Conservation (phyloP, 148 eudicot genomes). For the Selenicereus undatus region DNA sequence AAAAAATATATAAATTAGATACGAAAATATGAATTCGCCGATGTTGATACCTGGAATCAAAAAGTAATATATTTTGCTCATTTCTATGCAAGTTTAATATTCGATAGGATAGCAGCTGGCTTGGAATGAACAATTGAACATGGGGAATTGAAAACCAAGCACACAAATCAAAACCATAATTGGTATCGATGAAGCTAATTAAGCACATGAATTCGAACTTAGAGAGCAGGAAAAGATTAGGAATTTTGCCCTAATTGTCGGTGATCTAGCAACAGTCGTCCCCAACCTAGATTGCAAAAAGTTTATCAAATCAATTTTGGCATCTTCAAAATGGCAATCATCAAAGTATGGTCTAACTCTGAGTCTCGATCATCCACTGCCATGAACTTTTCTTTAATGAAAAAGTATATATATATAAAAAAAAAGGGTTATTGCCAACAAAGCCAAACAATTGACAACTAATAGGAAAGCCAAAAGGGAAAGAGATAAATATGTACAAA, state of each 20-base stretch:
- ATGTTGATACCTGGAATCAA: background rate
- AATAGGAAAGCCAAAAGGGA: background rate
- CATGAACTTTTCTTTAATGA: background rate
- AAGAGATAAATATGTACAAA: background rate
- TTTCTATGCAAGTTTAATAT: background rate
- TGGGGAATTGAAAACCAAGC: background rate
- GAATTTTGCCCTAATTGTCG: slow-evolving; percentile 4
- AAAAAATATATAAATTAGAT: too few species aligned
- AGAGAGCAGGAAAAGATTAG: background rate
- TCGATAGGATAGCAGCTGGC: background rate
- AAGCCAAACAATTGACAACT: background rate
- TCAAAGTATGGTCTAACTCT: background rate
- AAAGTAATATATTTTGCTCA: background rate
- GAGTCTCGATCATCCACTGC: slow-evolving; percentile 7
- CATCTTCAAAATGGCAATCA: background rate
- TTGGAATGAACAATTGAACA: too few species aligned
- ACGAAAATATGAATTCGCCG: too few species aligned
- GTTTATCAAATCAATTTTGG: background rate
- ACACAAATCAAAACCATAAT: background rate
- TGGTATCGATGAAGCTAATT: background rate
- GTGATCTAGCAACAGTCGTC: background rate
- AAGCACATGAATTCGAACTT: background rate
- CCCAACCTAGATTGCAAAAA: background rate
- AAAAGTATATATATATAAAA: too few species aligned
- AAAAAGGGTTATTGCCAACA: background rate